Evolutionary conservation across 2,329 filamentous ascomycete species (phyloP), one percentile per base, ranked within the genome.

Genomic region (Pseudocercospora ulei): DNA sequence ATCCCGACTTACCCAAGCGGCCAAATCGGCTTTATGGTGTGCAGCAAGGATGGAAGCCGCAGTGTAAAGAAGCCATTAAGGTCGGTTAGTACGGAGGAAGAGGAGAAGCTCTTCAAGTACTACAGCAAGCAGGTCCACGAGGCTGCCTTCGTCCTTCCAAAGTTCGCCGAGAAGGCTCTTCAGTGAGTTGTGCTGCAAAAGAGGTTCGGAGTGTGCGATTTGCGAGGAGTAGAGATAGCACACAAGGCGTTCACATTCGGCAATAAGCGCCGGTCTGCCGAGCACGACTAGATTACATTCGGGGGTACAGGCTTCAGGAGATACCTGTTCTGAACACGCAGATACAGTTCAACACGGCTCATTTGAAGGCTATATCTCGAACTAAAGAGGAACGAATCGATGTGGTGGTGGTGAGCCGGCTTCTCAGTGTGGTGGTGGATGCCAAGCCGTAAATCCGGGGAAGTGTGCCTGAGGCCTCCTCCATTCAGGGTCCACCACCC

Each of bases 21-120:
- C 62, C 90, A 98, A 72, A 98, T 98, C 60, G 90, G 90, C 62
- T 98, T 98, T 80, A 95, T 98, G 87, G 84, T 98, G 62, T 96
- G 90, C 79, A 83, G 75, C 80, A 96, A 98, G 78, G 88, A 96
- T 62, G 70, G 78, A 62, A 77, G 67, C 61, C 76, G 79, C 64
- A 75, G 98, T 67, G 75, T 96, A 62, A 84, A 75, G 65, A 82
- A 79, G 66, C 90, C 90, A 38, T 61, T 95, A 47, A 81, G 90
- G 60, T 72, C 67, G 56, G 93, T 86, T 80, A 72, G 76, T 49
- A 62, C 72, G 50, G 87, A 92, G 67, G 86, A 96, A 68, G 90
- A 98, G 75, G 79, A 84, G 60, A 80, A 84, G 66, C 71, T 88
- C 57, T 94, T 85, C 82, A 76, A 76, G 63, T 98, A 98, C 78